Evolutionary conservation across 2,329 filamentous ascomycete genomes (phyloP), one percentile per base, ranked within the genome.

Genomic region (Beauveria bassiana): DNA sequence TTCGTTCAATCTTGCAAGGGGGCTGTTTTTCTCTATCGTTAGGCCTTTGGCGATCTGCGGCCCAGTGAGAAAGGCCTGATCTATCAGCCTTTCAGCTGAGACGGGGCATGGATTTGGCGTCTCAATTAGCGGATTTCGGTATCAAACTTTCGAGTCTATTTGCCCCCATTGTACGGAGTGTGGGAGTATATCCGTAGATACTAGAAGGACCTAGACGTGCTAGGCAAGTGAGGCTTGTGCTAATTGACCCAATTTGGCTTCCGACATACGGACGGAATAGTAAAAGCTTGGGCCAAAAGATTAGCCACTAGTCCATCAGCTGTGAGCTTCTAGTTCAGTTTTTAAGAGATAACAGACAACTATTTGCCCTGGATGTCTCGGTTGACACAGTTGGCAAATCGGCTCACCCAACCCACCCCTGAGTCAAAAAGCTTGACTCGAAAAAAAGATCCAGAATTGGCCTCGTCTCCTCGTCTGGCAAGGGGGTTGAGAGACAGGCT

Each of bases 31-130:
- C 24, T 53, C 38, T 46, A 26, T 14, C 57, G 57, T 59, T 59
- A 53, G 40, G 26, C 24, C 26, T 40, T 45, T 46, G 40, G 34
- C 26, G 49, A 59, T 53, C 57, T 34, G 18, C 20, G 10, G 34
- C 31, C 31, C 40, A 52, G 24, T 52, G 26, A 22, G 46, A 38
- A 50, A 59, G 46, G 57, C 38, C 57, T 52, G 47, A 26, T 42
- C 46, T 31, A 47, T 59, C 56, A n/a, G 47, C 16, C 46, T 8
- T 51, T 51, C 49, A 59, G 57, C 57, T 52, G 47, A 40, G 18
- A 59, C n/a, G 47, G 57, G 38, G 38, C 34, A 16, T 16, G 18
- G 20, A 34, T 46, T 45, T 8, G 40, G 42, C 42, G 42, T 57
- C 54, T 45, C 42, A 38, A 10, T 46, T 56, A n/a, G 42, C 54